Percentiles rank a stretch among this genome's conserved stretches.
phyloP scores from a whole-genome alignment of 345 rosid genomes.

The sweet orange (Citrus sinensis) region DNA sequence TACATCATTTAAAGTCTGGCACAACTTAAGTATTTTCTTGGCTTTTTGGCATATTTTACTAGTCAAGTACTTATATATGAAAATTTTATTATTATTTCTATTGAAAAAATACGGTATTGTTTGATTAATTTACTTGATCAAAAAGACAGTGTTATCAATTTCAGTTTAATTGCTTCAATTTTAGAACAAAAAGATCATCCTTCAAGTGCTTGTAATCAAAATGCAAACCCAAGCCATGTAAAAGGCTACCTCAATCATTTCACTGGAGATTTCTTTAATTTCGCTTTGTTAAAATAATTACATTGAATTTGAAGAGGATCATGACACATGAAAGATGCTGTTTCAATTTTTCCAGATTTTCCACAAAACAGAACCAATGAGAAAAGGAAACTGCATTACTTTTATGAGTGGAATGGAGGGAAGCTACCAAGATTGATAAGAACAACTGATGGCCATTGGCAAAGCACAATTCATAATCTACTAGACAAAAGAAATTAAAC shows the following conservation, averaged over 20 bases:
- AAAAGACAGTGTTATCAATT: background rate
- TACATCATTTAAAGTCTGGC: background rate
- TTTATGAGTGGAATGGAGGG: background rate
- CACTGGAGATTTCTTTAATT: background rate
- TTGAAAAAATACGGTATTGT: background rate
- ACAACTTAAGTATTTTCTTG: background rate
- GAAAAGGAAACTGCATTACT: background rate
- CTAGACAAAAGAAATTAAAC: background rate
- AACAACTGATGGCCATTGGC: background rate
- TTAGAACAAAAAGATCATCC: background rate
- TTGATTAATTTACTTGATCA: background rate
- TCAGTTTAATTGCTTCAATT: background rate
- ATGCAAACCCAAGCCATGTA: background rate
- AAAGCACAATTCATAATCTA: background rate
- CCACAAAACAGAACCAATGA: background rate
- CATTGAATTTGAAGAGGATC: background rate
- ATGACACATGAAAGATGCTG: background rate
- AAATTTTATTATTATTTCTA: background rate
- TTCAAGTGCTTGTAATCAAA: background rate
- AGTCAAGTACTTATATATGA: background rate
- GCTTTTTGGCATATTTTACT: background rate
- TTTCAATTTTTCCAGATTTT: background rate
- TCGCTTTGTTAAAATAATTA: background rate
- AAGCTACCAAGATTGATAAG: background rate
- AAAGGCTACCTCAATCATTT: background rate